Percentiles rank a stretch among this genome's conserved stretches.
Conservation (phyloP, 2,329 filamentous ascomycete species). For the Cercospora sp. region DNA sequence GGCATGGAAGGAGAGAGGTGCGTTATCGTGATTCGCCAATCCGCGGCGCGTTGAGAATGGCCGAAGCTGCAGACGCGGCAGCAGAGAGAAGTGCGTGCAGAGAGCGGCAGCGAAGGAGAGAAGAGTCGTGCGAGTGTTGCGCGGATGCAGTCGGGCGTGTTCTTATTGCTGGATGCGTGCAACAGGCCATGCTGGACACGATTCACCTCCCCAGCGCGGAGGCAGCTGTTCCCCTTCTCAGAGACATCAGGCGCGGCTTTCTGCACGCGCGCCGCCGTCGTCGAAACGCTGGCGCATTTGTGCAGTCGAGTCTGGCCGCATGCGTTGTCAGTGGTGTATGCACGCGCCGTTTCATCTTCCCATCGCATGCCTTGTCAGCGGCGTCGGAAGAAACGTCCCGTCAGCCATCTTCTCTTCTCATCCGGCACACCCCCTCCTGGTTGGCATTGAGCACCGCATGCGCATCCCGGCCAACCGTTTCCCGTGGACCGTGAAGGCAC, state of each 20-base stretch:
- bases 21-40: neutral
- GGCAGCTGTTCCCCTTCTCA: neutral
- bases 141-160: neutral
- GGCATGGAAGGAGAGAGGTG: neutral
- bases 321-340: constrained; percentile 7
- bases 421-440: neutral
- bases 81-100: neutral
- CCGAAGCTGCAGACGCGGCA: neutral
- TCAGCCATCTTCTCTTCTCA: neutral
- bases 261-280: neutral
- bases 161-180: neutral
- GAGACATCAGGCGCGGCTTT: neutral
- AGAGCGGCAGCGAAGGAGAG: neutral
- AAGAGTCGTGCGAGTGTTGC: neutral
- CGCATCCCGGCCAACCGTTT: neutral
- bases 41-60: neutral
- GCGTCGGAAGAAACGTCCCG: neutral
- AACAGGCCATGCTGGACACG: neutral
- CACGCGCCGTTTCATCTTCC: constrained; percentile 7
- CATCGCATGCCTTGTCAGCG: neutral
- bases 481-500: neutral
- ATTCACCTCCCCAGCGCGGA: neutral
- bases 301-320: neutral
- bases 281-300: neutral
- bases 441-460: neutral